Evolutionary conservation across 192 early-diverging fungal species (phyloP).

Genomic region (Rhizophagus clarus): DNA sequence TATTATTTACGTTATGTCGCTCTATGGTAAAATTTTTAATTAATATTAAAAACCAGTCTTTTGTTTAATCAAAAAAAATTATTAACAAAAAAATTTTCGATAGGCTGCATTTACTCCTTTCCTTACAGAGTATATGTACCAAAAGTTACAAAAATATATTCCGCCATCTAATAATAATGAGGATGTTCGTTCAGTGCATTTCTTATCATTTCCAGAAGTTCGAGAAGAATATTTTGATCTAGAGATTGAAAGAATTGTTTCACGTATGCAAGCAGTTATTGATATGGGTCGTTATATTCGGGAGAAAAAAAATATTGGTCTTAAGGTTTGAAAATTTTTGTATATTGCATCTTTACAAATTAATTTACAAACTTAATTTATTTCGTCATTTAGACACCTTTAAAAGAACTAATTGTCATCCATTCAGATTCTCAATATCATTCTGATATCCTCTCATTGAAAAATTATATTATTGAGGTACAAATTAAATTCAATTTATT

Average conservation of each 20-base stretch:
- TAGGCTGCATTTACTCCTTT: conserved; percentile 95
- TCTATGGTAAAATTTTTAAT: conserved; percentile 70
- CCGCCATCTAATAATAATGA: conserved; percentile 55
- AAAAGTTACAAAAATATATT: conserved; percentile 80
- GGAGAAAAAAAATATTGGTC: conserved; percentile 87
- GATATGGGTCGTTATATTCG: conserved; percentile 91
- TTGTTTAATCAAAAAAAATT: background rate
- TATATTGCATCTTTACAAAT: background rate
- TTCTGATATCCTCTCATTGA: conserved; percentile 80
- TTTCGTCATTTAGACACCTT: conserved; percentile 62
- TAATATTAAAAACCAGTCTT: conserved; percentile 23
- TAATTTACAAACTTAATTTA: background rate
- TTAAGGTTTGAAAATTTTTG: conserved; percentile 61
- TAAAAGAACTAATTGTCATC: conserved; percentile 90
- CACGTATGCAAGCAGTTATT: conserved; percentile 96
- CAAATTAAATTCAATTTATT: background rate
- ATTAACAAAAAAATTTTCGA: background rate
- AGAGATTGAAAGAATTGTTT: conserved; percentile 92
- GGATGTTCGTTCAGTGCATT: conserved; percentile 91
- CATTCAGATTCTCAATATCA: conserved; percentile 88
- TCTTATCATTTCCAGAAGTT: conserved; percentile 90
- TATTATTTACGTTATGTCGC: conserved; percentile 85
- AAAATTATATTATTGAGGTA: conserved; percentile 80
- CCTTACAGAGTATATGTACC: conserved; percentile 97
- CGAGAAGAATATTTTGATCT: conserved; percentile 95